Evolutionary conservation across 2,329 filamentous ascomycete genomes (phyloP).

Genomic region (Pyrenochaeta sp.): DNA sequence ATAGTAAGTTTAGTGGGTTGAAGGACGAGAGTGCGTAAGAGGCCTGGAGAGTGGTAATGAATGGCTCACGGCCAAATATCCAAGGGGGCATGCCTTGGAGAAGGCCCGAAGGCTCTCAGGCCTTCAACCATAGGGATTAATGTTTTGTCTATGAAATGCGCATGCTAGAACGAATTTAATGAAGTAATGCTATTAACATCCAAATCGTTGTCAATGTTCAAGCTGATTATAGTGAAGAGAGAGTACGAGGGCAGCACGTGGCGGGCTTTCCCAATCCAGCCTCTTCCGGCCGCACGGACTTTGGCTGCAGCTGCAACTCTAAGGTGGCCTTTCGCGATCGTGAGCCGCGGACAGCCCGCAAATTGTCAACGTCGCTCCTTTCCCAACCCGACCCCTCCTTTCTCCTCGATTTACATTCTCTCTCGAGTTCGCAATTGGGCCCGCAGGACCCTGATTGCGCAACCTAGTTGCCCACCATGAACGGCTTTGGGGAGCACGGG

Average conservation of each 20-base stretch:
- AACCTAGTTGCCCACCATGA: slow-evolving; percentile 64
- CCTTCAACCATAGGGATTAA: too few relatives aligned
- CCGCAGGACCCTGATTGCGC: slow-evolving; percentile 32
- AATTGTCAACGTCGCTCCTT: slow-evolving; percentile 28
- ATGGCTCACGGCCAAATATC: background rate
- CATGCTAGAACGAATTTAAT: too few relatives aligned
- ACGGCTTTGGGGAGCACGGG: slow-evolving; percentile 73
- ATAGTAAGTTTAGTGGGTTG: slow-evolving; percentile 35
- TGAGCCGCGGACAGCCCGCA: slow-evolving; percentile 7
- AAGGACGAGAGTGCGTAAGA: slow-evolving; percentile 15
- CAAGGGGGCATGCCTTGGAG: too few relatives aligned
- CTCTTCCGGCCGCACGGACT: slow-evolving; percentile 33
- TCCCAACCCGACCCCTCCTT: slow-evolving; percentile 14
- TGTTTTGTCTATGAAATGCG: too few relatives aligned
- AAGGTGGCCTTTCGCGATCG: slow-evolving; percentile 47
- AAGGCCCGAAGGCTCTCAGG: too few relatives aligned
- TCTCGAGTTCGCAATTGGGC: slow-evolving; percentile 33
- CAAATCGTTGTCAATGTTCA: too few relatives aligned
- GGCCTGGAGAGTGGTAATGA: background rate
- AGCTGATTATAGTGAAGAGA: background rate
- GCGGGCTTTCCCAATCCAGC: slow-evolving; percentile 21
- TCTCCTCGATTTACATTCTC: slow-evolving; percentile 4
- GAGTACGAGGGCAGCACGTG: slow-evolving; percentile 17
- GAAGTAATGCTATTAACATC: too few relatives aligned
- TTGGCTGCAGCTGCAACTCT: slow-evolving; percentile 33